Evolutionary conservation across 768 basidiomycete genomes (phyloP).

Genomic region (Podaxis rugospora): DNA sequence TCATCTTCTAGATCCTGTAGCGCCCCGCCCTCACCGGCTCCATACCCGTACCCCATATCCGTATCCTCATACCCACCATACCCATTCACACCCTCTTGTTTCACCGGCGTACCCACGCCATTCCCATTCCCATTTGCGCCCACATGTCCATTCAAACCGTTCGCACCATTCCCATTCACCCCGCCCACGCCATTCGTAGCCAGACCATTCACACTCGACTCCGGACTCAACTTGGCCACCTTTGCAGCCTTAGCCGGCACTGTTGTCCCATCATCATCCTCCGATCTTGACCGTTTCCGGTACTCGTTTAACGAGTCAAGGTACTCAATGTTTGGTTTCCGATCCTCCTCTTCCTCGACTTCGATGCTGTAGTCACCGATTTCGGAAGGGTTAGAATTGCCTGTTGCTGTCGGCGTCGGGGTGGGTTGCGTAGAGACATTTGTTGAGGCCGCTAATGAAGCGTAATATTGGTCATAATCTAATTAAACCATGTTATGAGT

Average conservation of each 20-base stretch:
- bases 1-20: constrained; percentile 37
- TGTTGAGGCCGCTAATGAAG: constrained; percentile 61
- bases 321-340: constrained; percentile 62
- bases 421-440: constrained; percentile 57
- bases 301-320: constrained; percentile 69
- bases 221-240: constrained; percentile 26
- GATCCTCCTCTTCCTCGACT: constrained; percentile 62
- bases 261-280: constrained; percentile 35
- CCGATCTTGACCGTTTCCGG: constrained; percentile 68
- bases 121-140: background rate
- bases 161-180: background rate
- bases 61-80: constrained; percentile 17
- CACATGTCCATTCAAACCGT: constrained; percentile 17
- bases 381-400: constrained; percentile 48
- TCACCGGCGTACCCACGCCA: constrained; percentile 13
- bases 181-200: constrained; percentile 9
- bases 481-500: background rate
- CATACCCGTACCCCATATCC: constrained; percentile 17
- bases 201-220: constrained; percentile 7
- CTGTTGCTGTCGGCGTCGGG: constrained; percentile 47
- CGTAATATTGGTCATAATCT: constrained; percentile 86
- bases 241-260: constrained; percentile 33
- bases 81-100: constrained; percentile 20
- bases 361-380: constrained; percentile 23
- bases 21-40: constrained; percentile 10